These are phyloP conservation scores for Ustilago shanxiensis DNA, from an alignment of 1,284 basidiomycete genomes.

Conservation along the genomic window DNA sequence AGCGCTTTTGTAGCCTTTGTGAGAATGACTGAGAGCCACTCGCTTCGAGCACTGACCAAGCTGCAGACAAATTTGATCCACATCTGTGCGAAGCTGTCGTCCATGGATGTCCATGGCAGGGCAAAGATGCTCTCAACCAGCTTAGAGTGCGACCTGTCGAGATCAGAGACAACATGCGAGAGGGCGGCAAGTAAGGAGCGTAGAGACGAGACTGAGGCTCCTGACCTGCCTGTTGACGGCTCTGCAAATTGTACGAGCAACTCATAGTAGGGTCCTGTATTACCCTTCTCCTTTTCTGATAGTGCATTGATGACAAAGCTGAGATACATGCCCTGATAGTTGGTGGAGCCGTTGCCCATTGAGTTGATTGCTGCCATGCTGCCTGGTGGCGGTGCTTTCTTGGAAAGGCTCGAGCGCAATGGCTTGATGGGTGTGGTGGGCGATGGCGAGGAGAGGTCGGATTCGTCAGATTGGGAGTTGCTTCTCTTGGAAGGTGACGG, in stretches of 20 bases:
- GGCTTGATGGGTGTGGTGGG: constrained; percentile 38
- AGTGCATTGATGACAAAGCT: constrained; percentile 86
- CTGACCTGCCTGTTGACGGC: constrained; percentile 34
- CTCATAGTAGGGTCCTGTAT: constrained; percentile 72
- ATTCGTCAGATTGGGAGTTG: constrained; percentile 34
- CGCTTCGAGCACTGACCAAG: constrained; percentile 90
- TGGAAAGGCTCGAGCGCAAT: constrained; percentile 42
- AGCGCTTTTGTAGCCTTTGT: constrained; percentile 85
- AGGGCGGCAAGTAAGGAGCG: constrained; percentile 72
- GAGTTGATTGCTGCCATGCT: constrained; percentile 46
- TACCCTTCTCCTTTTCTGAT: constrained; percentile 76
- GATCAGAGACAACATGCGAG: constrained; percentile 75
- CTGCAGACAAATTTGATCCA: constrained; percentile 81
- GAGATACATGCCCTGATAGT: constrained; percentile 80
- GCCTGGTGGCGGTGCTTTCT: constrained; percentile 42
- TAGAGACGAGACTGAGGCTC: constrained; percentile 56
- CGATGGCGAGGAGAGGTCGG: constrained; percentile 35
- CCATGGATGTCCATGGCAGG: constrained; percentile 89
- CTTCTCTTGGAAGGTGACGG: constrained; percentile 42
- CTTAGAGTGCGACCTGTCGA: constrained; percentile 81
- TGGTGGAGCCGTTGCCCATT: constrained; percentile 24
- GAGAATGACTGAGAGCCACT: constrained; percentile 88
- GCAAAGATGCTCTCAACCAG: constrained; percentile 89
- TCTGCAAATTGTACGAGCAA: constrained; percentile 73
- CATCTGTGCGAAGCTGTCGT: constrained; percentile 76